Conservation (phyloP, 176 grass and related monocot genomes). For the Oryza officinalis region DNA sequence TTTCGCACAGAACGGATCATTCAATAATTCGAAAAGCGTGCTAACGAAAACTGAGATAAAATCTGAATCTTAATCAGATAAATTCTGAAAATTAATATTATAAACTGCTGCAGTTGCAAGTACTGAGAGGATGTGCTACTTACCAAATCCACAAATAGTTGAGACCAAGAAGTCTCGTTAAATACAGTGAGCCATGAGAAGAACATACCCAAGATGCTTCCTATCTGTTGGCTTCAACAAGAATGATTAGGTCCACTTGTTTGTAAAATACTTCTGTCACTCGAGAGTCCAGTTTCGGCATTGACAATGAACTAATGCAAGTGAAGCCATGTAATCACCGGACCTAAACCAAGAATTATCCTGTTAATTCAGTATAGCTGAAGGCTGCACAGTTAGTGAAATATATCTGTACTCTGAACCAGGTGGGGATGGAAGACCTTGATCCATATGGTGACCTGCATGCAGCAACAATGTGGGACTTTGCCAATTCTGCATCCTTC, state of each 20-base stretch:
- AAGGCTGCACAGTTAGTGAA: not conserved
- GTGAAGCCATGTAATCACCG: slow-evolving; percentile 85
- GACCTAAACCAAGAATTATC: slow-evolving; percentile 51
- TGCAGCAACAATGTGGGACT: slow-evolving; percentile 67
- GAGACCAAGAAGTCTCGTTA: not conserved
- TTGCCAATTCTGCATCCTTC: slow-evolving; percentile 60
- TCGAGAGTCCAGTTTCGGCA: slow-evolving; percentile 67
- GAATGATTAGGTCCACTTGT: not conserved
- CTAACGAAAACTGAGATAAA: no score
- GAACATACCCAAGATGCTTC: not conserved
- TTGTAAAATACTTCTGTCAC: slow-evolving; percentile 4
- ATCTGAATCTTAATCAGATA: no score
- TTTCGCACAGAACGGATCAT: no score
- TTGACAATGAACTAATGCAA: slow-evolving; percentile 75
- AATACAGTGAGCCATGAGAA: not conserved
- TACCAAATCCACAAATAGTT: not conserved
- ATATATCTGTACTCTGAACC: not conserved
- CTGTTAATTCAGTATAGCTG: not conserved
- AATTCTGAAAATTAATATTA: no score
- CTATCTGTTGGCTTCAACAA: not conserved
- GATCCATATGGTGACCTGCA: slow-evolving; percentile 87
- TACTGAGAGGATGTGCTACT: not conserved
- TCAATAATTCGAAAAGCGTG: no score
- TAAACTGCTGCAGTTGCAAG: not conserved
- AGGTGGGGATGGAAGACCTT: slow-evolving; percentile 45